These are phyloP conservation scores for Penicillium polonicum DNA, from an alignment of 2,329 filamentous ascomycete species.

Conservation along the genomic window DNA sequence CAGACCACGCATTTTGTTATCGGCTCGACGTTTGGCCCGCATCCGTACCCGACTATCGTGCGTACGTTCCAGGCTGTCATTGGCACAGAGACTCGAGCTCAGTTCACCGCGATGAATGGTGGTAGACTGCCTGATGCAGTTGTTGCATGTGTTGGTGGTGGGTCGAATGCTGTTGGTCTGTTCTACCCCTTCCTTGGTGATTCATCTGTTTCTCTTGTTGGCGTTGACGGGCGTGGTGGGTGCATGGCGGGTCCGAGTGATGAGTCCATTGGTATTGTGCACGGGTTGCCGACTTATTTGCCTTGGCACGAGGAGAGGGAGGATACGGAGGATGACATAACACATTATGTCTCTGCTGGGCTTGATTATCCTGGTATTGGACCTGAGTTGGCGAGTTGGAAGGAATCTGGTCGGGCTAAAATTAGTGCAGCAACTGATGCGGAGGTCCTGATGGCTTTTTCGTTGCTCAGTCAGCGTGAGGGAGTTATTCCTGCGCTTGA, in stretches of 20 bases:
- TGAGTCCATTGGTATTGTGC: slow-evolving; percentile 86
- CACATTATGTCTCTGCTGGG: slow-evolving; percentile 89
- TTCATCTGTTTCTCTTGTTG: slow-evolving; percentile 75
- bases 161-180: slow-evolving; percentile 92
- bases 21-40: slow-evolving; percentile 89
- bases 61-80: slow-evolving; percentile 83
- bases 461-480: slow-evolving; percentile 77
- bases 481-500: slow-evolving; percentile 95
- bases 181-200: slow-evolving; percentile 91
- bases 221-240: slow-evolving; percentile 62
- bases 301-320: slow-evolving; percentile 71
- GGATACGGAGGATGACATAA: slow-evolving; percentile 85
- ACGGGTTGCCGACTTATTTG: slow-evolving; percentile 90
- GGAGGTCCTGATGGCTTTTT: slow-evolving; percentile 82
- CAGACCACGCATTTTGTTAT: slow-evolving; percentile 95
- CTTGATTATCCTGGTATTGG: slow-evolving; percentile 95
- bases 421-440: slow-evolving; percentile 87
- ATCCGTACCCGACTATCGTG: slow-evolving; percentile 91
- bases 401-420: slow-evolving; percentile 76
- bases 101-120: slow-evolving; percentile 72
- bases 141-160: slow-evolving; percentile 93
- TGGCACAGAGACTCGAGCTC: slow-evolving; percentile 83
- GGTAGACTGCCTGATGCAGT: slow-evolving; percentile 82
- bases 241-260: too few relatives aligned
- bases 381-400: slow-evolving; percentile 86